Evolutionary conservation across 2,329 filamentous ascomycete species (phyloP).

Genomic region (Zymoseptoria brevis): DNA sequence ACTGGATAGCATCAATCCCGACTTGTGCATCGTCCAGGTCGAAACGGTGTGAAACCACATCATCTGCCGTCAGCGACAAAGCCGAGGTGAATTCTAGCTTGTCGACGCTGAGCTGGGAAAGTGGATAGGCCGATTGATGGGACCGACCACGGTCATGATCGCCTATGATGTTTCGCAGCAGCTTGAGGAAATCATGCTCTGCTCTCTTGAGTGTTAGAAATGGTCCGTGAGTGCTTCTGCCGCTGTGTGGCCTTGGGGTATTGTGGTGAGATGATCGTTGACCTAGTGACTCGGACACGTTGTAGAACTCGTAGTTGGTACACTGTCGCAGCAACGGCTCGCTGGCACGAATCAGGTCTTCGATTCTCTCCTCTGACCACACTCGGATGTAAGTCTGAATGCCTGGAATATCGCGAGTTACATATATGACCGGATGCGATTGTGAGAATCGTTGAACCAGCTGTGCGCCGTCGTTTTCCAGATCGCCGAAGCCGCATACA

Average conservation of each 20-base stretch:
- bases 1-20: slow-evolving; percentile 60
- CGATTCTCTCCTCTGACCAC: slow-evolving; percentile 49
- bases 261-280: slow-evolving; percentile 25
- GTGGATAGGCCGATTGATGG: slow-evolving; percentile 56
- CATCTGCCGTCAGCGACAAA: slow-evolving; percentile 52
- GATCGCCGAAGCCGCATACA: slow-evolving; percentile 61
- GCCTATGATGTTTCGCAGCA: slow-evolving; percentile 54
- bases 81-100: slow-evolving; percentile 59
- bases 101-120: slow-evolving; percentile 54
- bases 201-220: slow-evolving; percentile 61
- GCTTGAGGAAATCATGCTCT: slow-evolving; percentile 62
- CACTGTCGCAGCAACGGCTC: slow-evolving; percentile 55
- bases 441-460: slow-evolving; percentile 55
- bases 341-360: slow-evolving; percentile 51
- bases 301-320: slow-evolving; percentile 71
- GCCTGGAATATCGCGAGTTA: slow-evolving; percentile 57
- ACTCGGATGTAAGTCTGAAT: slow-evolving; percentile 54
- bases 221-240: slow-evolving; percentile 40
- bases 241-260: slow-evolving; percentile 9
- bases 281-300: slow-evolving; percentile 51
- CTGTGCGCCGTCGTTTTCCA: slow-evolving; percentile 55
- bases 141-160: slow-evolving; percentile 46
- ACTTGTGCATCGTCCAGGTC: slow-evolving; percentile 59
- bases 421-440: slow-evolving; percentile 62
- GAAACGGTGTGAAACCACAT: slow-evolving; percentile 45